phyloP scores from a whole-genome alignment of 2,329 filamentous ascomycete species.

The Scytalidium sp. region DNA sequence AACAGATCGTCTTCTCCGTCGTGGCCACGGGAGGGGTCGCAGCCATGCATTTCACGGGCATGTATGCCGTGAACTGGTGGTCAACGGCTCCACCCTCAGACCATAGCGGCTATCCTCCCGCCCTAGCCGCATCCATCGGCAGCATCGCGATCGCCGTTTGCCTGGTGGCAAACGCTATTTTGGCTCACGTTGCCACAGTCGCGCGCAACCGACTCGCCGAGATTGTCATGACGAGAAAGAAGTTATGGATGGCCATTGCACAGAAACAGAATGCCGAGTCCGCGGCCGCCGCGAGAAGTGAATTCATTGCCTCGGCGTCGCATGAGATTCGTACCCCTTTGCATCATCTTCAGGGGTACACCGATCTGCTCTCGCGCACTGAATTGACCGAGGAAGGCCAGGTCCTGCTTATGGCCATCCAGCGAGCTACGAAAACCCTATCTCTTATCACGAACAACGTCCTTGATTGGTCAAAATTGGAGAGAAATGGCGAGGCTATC shows the following conservation, averaged over 20 bases:
- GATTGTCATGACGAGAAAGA: slow-evolving; percentile 30
- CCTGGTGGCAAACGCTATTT: slow-evolving; percentile 30
- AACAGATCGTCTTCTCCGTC: slow-evolving; percentile 28
- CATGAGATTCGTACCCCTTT: slow-evolving; percentile 34
- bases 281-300: slow-evolving; percentile 14
- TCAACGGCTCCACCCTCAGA: slow-evolving; percentile 20
- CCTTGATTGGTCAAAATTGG: slow-evolving; percentile 33
- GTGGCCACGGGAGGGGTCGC: slow-evolving; percentile 29
- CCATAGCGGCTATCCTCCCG: slow-evolving; percentile 27
- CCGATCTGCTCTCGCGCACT: slow-evolving; percentile 28
- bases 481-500: slow-evolving; percentile 26
- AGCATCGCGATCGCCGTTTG: slow-evolving; percentile 31
- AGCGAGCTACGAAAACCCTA: slow-evolving; percentile 30
- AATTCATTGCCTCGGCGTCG: slow-evolving; percentile 32
- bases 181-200: slow-evolving; percentile 31
- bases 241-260: slow-evolving; percentile 30
- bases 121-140: slow-evolving; percentile 27
- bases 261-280: slow-evolving; percentile 9
- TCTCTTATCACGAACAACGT: slow-evolving; percentile 34
- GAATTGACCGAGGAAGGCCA: slow-evolving; percentile 29
- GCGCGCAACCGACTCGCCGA: slow-evolving; percentile 17
- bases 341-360: slow-evolving; percentile 34
- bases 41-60: slow-evolving; percentile 32
- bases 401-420: slow-evolving; percentile 28
- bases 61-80: slow-evolving; percentile 29